These are phyloP conservation scores for Pythium plurisporium DNA, from an alignment of 352 stramenopile species.

Conservation along the genomic window DNA sequence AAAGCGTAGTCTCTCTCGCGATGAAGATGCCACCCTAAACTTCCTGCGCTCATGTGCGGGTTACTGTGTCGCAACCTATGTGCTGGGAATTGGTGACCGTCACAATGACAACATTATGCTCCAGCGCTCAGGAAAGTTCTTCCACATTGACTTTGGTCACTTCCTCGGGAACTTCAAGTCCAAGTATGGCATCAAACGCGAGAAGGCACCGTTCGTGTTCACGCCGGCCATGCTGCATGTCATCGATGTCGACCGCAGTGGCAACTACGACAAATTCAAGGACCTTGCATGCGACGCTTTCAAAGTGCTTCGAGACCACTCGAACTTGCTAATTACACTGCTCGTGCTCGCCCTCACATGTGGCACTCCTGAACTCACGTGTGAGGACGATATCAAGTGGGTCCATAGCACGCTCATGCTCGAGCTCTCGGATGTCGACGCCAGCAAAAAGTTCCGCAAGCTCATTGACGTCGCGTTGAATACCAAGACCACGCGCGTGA, in stretches of 20 bases:
- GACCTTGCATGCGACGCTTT: constrained; percentile 63
- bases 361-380: constrained; percentile 76
- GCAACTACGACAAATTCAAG: constrained; percentile 75
- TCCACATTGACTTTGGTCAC: constrained; percentile 97
- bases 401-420: constrained; percentile 80
- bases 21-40: constrained; percentile 71
- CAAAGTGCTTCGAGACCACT: constrained; percentile 61
- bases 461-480: constrained; percentile 74
- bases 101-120: constrained; percentile 97
- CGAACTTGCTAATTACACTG: constrained; percentile 81
- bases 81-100: constrained; percentile 91
- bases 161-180: constrained; percentile 95
- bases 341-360: constrained; percentile 73
- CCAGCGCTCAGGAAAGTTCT: constrained; percentile 89
- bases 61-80: constrained; percentile 93
- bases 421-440: constrained; percentile 58
- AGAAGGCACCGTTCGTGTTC: constrained; percentile 91
- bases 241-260: constrained; percentile 76
- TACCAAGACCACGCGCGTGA: constrained; percentile 78
- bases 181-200: constrained; percentile 89
- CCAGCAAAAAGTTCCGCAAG: constrained; percentile 56
- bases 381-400: constrained; percentile 69
- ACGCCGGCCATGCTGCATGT: constrained; percentile 86
- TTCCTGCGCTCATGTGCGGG: constrained; percentile 88
- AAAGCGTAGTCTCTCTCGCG: constrained; percentile 30